Evolutionary conservation across 1,284 basidiomycete species (phyloP), one percentile per base, ranked within the genome.

Genomic region (Ustilago loliicola): DNA sequence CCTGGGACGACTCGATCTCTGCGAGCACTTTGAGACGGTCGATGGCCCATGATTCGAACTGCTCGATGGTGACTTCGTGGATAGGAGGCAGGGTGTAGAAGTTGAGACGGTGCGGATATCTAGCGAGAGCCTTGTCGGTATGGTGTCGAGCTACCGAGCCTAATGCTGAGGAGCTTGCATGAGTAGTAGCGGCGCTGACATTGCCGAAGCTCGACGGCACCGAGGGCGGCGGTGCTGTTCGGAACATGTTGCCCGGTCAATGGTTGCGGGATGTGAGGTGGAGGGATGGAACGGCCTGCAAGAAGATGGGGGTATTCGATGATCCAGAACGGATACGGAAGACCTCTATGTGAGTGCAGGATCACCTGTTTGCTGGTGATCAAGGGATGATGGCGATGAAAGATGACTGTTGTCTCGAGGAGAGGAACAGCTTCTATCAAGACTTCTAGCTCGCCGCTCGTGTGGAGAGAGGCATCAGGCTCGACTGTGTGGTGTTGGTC

Each of bases 21-120:
- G 95, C 93, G 8, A 99, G 90, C 21, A 99, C 91, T 29, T 77
- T 91, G 45, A 99, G 89, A 32, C 97, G 90, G 79, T 96, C 92
- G 25, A 99, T 90, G 0, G 96, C 97, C 86, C 91, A 94, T 3
- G 90, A 92, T 87, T 99, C 97, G 80, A 99, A 99, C 77, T 98
- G 94, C 85, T 99, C 97, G 23, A 99, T 90, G 1, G 95, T 96
- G 32, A 99, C 92, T 82, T 99, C 96, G 54, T 92, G 92, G 17
- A 90, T 85, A 7, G 96, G 96, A 15, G 95, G 94, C n/a, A 87
- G 88, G 73, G 94, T 91, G 84, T 99, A 98, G 87, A 86, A 85
- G 59, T 83, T 85, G 61, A 86, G 78, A 27, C 85, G 79, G 52
- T 77, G 72, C 21, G 84, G 84, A 36, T 85, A 85, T 11, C 60